Percentiles rank a stretch among this genome's conserved stretches.
These are phyloP conservation scores for Coemansia aciculifera DNA, from an alignment of 192 early-diverging fungal genomes.

Conservation along the genomic window DNA sequence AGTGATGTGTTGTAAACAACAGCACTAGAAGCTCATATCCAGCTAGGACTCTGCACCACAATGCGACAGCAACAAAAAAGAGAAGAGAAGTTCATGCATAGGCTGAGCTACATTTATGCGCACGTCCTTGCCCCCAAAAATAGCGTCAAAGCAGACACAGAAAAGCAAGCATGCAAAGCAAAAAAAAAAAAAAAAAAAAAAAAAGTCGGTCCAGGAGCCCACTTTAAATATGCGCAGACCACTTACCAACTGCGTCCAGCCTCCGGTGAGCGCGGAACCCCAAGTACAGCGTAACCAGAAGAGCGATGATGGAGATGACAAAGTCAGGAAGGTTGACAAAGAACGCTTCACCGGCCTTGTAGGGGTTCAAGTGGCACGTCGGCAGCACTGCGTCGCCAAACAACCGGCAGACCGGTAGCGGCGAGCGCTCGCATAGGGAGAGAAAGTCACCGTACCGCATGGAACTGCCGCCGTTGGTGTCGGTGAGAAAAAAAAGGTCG, in stretches of 20 bases:
- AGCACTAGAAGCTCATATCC: background rate
- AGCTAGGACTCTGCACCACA: background rate
- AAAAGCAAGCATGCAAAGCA: background rate
- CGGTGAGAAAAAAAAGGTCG: conserved; percentile 1
- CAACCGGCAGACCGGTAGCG: conserved; percentile 50
- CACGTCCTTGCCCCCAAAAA: background rate
- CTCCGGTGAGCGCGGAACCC: conserved; percentile 50
- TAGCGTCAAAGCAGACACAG: conserved; percentile 1
- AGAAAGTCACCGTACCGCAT: conserved; percentile 58
- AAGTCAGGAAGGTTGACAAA: conserved; percentile 55
- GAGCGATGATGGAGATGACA: conserved; percentile 50
- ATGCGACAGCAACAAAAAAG: background rate
- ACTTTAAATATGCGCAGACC: background rate
- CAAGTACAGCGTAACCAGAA: conserved; percentile 44
- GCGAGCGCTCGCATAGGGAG: conserved; percentile 49
- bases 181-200: conserved; percentile 3
- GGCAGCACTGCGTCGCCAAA: conserved; percentile 43
- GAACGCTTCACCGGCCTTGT: conserved; percentile 15
- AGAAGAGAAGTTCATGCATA: background rate
- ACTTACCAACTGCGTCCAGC: conserved; percentile 57
- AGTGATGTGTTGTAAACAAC: background rate
- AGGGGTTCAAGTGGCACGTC: conserved; percentile 29
- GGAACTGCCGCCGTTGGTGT: conserved; percentile 14
- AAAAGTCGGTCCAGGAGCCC: background rate
- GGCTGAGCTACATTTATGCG: background rate